Conservation (phyloP, 1,284 basidiomycete genomes). For the Boletus smithii region DNA sequence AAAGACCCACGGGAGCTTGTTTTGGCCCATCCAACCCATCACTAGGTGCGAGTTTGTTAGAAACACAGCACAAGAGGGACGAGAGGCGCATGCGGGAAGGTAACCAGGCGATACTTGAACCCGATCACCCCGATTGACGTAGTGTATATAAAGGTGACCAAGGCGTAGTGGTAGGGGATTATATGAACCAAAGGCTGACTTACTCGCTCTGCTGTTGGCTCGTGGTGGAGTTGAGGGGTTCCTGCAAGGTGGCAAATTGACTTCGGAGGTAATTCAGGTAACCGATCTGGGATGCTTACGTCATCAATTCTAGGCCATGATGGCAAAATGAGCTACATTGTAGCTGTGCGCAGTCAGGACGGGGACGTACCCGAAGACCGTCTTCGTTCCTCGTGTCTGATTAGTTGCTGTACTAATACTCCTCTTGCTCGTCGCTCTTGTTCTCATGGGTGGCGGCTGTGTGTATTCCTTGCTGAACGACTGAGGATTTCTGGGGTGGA, state of each 20-base stretch:
- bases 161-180: constrained; percentile 12
- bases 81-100: constrained; percentile 46
- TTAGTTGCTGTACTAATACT: constrained; percentile 25
- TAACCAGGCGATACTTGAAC: constrained; percentile 17
- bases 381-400: constrained; percentile 15
- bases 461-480: background rate
- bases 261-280: constrained; percentile 15
- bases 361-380: constrained; percentile 14
- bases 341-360: background rate
- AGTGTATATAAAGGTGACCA: constrained; percentile 8
- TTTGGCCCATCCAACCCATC: constrained; percentile 38
- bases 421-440: constrained; percentile 33
- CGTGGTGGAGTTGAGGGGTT: constrained; percentile 27
- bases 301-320: constrained; percentile 30
- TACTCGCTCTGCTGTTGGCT: constrained; percentile 28
- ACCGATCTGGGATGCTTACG: constrained; percentile 26
- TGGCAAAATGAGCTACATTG: background rate
- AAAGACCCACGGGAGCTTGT: constrained; percentile 22
- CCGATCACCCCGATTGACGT: constrained; percentile 19
- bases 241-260: constrained; percentile 20
- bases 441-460: constrained; percentile 36
- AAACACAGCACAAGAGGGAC: constrained; percentile 51
- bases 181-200: constrained; percentile 28
- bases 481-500: background rate
- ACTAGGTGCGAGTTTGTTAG: constrained; percentile 47